Evolutionary conservation across 495 filamentous ascomycete species (phyloP).

Genomic region (Massariosphaeria phaeospora): DNA sequence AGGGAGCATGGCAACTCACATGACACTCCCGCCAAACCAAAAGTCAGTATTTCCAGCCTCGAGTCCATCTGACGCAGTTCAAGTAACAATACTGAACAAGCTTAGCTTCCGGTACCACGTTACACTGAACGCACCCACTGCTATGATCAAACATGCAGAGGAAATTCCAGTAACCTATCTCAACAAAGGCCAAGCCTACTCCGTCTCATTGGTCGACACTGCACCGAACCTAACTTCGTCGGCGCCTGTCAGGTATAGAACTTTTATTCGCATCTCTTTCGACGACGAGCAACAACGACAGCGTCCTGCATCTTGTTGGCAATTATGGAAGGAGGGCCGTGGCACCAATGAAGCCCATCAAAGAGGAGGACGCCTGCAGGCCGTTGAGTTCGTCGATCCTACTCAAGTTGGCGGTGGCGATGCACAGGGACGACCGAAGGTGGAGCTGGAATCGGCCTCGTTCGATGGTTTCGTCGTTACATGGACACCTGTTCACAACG

Average conservation of each 20-base stretch:
- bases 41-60: slow-evolving; percentile 33
- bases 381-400: slow-evolving; percentile 87
- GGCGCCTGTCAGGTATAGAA: slow-evolving; percentile 62
- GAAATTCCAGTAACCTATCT: slow-evolving; percentile 95
- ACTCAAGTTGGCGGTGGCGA: slow-evolving; percentile 59
- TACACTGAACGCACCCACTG: slow-evolving; percentile 86
- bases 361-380: slow-evolving; percentile 77
- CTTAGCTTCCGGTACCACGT: slow-evolving; percentile 83
- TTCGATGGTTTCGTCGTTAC: slow-evolving; percentile 90
- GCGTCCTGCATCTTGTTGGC: slow-evolving; percentile 81
- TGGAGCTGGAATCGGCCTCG: slow-evolving; percentile 75
- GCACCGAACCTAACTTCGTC: slow-evolving; percentile 43
- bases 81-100: not conserved
- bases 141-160: slow-evolving; percentile 83
- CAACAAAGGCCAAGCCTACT: slow-evolving; percentile 94
- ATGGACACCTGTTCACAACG: slow-evolving; percentile 68
- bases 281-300: slow-evolving; percentile 86
- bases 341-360: slow-evolving; percentile 87
- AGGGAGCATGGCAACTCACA: slow-evolving; percentile 27
- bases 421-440: slow-evolving; percentile 63
- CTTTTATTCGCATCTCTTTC: slow-evolving; percentile 85
- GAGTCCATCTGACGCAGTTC: too few species aligned
- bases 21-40: slow-evolving; percentile 35
- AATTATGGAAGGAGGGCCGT: slow-evolving; percentile 90
- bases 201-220: slow-evolving; percentile 72